Conservation (phyloP, 2,329 filamentous ascomycete genomes). For the Akanthomyces muscarius region DNA sequence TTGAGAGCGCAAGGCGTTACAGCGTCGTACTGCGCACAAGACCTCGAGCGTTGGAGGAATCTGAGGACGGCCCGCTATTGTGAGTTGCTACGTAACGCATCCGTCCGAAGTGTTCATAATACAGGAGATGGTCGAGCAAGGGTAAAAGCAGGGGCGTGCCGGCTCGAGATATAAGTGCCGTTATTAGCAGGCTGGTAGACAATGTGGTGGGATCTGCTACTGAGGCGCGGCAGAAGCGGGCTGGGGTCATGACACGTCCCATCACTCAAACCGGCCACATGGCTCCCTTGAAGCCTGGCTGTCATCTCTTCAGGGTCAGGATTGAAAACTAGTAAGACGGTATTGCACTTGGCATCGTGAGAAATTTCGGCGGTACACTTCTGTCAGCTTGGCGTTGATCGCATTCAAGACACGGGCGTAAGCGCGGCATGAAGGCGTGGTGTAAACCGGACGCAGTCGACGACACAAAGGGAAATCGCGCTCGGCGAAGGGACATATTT, state of each 20-base stretch:
- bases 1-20: neutral
- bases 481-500: neutral
- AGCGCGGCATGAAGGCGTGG: neutral
- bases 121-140: neutral
- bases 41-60: neutral
- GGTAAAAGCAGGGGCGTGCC: neutral
- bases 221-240: slow-evolving; percentile 2
- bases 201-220: slow-evolving; percentile 7
- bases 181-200: neutral
- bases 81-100: slow-evolving; percentile 9
- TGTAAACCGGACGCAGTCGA: neutral
- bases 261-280: slow-evolving; percentile 7
- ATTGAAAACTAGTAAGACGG: neutral
- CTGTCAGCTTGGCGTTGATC: neutral
- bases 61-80: slow-evolving; percentile 6
- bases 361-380: neutral
- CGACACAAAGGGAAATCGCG: neutral
- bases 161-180: slow-evolving; percentile 7
- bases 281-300: neutral
- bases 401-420: neutral
- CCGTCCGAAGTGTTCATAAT: slow-evolving; percentile 4
- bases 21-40: neutral
- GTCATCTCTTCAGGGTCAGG: neutral
- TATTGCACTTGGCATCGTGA: neutral
- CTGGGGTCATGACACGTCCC: slow-evolving; percentile 12